Evolutionary conservation across 495 filamentous ascomycete species (phyloP).

Genomic region (Parachaetomium inaequale): DNA sequence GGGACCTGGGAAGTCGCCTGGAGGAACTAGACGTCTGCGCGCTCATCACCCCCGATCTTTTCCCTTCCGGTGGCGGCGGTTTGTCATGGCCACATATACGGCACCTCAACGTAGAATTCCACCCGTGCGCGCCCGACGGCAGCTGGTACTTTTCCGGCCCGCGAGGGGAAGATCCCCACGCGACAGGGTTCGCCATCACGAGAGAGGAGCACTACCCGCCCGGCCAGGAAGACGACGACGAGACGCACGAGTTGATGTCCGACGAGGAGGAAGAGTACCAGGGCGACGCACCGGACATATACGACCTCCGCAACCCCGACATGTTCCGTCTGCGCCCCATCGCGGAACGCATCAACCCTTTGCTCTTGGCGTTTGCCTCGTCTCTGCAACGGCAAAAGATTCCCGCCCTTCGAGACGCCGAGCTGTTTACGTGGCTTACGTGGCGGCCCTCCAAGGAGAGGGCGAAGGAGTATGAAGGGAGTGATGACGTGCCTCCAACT

Average conservation of each 20-base stretch:
- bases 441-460: conserved; percentile 4
- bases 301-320: not conserved
- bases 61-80: conserved; percentile 20
- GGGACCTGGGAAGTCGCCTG: conserved; percentile 1
- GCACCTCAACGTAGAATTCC: conserved; percentile 31
- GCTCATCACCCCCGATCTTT: conserved; percentile 30
- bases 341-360: not conserved
- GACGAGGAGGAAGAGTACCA: conserved; percentile 25
- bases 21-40: conserved; percentile 7
- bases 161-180: conserved; percentile 27
- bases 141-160: conserved; percentile 34
- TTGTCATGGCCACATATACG: conserved; percentile 27
- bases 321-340: not conserved
- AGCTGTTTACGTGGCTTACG: conserved; percentile 1
- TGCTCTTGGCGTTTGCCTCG: conserved; percentile 2
- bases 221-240: conserved; percentile 23
- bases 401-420: not conserved
- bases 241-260: conserved; percentile 24
- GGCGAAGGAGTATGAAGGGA: not conserved
- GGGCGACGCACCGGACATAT: not conserved
- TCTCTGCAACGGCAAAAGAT: not conserved
- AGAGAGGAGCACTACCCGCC: conserved; percentile 33
- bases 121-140: conserved; percentile 33
- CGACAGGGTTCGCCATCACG: conserved; percentile 28
- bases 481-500: conserved; percentile 3